These are phyloP conservation scores for Grosmannia clavigera DNA, from an alignment of 2,329 filamentous ascomycete genomes.

Conservation along the genomic window DNA sequence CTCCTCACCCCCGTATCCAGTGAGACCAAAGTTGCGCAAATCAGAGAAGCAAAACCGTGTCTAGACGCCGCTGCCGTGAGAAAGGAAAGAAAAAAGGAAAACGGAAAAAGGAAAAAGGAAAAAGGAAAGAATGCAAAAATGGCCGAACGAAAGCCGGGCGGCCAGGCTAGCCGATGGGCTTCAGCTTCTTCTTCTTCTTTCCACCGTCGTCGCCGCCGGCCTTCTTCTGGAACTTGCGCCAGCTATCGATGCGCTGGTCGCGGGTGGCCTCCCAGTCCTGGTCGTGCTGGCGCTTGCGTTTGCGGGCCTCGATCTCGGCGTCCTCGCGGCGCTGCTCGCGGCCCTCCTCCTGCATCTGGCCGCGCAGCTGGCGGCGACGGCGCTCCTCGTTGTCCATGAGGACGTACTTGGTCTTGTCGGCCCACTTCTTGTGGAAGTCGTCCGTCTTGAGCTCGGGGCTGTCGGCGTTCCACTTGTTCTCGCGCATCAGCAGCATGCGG, in stretches of 20 bases:
- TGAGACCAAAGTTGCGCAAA: background rate
- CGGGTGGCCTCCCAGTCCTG: constrained; percentile 90
- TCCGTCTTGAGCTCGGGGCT: constrained; percentile 75
- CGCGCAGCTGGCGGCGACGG: constrained; percentile 73
- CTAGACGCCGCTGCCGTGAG: background rate
- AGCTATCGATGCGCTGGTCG: constrained; percentile 84
- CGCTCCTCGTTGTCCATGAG: constrained; percentile 88
- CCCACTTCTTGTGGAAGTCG: constrained; percentile 75
- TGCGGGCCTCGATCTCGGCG: constrained; percentile 67
- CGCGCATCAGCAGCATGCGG: constrained; percentile 84
- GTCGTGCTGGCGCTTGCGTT: constrained; percentile 82
- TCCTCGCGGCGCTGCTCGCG: constrained; percentile 77
- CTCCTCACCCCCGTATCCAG: background rate
- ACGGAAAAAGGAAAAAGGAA: background rate
- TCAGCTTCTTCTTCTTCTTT: constrained; percentile 57
- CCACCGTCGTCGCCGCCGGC: constrained; percentile 21
- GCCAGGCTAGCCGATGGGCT: constrained; percentile 42
- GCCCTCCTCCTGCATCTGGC: constrained; percentile 92
- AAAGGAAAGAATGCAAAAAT: background rate
- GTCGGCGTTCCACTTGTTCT: constrained; percentile 86
- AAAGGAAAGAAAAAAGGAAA: background rate
- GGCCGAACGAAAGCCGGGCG: too few relatives aligned
- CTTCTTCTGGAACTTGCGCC: constrained; percentile 82
- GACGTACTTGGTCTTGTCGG: constrained; percentile 78
- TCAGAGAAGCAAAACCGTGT: background rate